phyloP scores from a whole-genome alignment of 352 stramenopile species.

The Phytophthora colocasiae region DNA sequence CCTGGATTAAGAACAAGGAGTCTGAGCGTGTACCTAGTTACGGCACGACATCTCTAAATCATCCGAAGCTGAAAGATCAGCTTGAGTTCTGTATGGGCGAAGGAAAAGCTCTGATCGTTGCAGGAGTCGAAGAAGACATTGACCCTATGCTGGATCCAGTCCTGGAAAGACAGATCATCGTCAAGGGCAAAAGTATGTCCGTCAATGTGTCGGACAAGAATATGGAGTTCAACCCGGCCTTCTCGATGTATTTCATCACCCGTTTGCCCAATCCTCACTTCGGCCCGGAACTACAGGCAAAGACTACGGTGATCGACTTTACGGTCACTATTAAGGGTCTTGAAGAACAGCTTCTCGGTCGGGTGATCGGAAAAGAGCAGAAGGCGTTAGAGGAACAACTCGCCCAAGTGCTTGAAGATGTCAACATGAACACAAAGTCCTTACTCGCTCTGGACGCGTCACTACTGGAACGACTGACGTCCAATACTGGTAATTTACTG shows the following conservation, averaged over 20 bases:
- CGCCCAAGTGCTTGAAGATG: conserved; percentile 98
- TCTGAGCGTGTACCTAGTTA: conserved; percentile 94
- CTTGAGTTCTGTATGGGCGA: conserved; percentile 98
- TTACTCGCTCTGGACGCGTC: conserved; percentile 96
- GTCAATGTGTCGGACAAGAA: conserved; percentile 99
- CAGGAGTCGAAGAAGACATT: conserved; percentile 98
- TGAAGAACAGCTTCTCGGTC: conserved; percentile 97
- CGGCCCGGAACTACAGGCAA: conserved; percentile 97
- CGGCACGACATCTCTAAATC: conserved; percentile 95
- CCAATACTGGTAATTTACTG: conserved; percentile 97
- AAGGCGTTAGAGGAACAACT: conserved; percentile 98
- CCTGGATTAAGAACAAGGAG: conserved; percentile 98
- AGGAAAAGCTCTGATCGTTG: conserved; percentile 94
- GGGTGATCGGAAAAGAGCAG: conserved; percentile 98
- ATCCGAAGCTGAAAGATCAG: conserved; percentile 98
- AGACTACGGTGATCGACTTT: conserved; percentile 99
- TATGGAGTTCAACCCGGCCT: conserved; percentile 98
- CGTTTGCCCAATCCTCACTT: conserved; percentile 98
- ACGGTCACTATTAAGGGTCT: conserved; percentile 97
- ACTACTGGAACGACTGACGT: conserved; percentile 96
- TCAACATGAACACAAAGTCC: conserved; percentile 98
- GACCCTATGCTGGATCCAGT: conserved; percentile 99
- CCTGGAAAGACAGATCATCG: conserved; percentile 97
- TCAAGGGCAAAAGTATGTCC: conserved; percentile 96
- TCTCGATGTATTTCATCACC: conserved; percentile 99